Percentiles rank a stretch among this genome's conserved stretches.
Evolutionary conservation across 2,329 filamentous ascomycete genomes (phyloP).

Genomic region (Fusarium bactridioides): DNA sequence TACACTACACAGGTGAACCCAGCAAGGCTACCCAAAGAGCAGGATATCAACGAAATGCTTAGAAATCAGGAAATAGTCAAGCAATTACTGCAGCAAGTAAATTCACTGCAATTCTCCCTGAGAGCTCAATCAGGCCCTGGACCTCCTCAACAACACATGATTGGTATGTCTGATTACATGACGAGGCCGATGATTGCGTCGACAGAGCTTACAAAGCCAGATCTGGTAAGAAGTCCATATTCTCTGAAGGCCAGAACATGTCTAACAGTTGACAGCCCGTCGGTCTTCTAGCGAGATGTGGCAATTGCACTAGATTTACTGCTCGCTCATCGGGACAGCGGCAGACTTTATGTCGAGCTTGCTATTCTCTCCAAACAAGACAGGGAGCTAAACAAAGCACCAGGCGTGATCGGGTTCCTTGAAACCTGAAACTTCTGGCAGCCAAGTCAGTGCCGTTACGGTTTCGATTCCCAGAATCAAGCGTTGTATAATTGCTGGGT

Average conservation of each 20-base stretch:
- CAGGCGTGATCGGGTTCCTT: not conserved
- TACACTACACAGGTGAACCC: not conserved
- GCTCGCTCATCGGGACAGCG: not conserved
- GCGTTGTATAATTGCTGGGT: not conserved
- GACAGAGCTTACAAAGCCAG: no score
- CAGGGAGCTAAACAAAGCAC: not conserved
- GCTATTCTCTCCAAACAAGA: not conserved
- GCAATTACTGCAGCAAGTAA: not conserved
- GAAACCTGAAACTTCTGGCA: not conserved
- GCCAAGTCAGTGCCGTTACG: rapidly evolving
- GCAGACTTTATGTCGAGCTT: not conserved
- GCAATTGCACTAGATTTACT: not conserved
- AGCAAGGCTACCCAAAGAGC: not conserved
- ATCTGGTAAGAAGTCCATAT: not conserved
- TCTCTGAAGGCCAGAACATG: no score
- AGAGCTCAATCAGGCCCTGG: not conserved
- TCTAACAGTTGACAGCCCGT: not conserved
- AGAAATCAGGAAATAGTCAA: not conserved
- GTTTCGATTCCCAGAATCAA: not conserved
- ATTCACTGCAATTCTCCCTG: not conserved
- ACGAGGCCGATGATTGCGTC: not conserved
- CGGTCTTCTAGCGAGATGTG: not conserved
- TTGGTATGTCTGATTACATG: not conserved
- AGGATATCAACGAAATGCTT: not conserved
- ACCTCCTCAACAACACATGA: not conserved